Evolutionary conservation across 23 red algal genomes (phyloP), one percentile per base, ranked within the genome.

Genomic region (Gracilaria caudata): DNA sequence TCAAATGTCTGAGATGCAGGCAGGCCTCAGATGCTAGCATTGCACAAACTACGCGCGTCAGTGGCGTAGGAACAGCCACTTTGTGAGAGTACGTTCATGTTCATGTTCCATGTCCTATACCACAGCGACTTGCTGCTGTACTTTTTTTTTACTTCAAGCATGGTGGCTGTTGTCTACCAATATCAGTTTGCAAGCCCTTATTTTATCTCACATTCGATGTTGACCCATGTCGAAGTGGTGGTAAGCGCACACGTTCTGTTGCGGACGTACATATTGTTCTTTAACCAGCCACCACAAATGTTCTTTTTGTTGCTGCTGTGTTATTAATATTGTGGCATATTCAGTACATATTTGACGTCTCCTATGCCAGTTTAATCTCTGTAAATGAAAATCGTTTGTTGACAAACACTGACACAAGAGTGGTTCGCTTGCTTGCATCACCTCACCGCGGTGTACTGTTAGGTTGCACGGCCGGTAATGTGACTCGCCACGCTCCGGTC

Each of bases 401-500:
- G 30, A 66, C 61, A 66, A n/a, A 35, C 26, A 16, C 26, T 36
- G 29, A 14, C 61, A 35, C 61, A 30, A 30, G 61, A 66, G 61
- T 7, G 61, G 36, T 14, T 7, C 25, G 16, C 29, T 37, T 26
- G 61, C 29, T 29, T 66, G 21, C 21, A 66, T 13, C 0, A 8
- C 0, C 36, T 66, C 61, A 66, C 28, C 61, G 12, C 30, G 61
- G 61, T 16, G 40, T 28, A n/a, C 70, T 47, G 25, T 38, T 75
- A 12, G 70, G 70, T 49, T 43, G 39, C 39, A 75, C 5, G 13
- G 77, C 46, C 12, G 77, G 77, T 80, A 80, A 60, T 60, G 77
- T 57, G 3, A 92, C 64, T 16, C 65, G 83, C 96, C 96, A 98
- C 21, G 86, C 36, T 10, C 96, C 96, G 29, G 81, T 66, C 56